These are phyloP conservation scores for Bacidia rubella DNA, from an alignment of 495 filamentous ascomycete genomes.

Conservation along the genomic window DNA sequence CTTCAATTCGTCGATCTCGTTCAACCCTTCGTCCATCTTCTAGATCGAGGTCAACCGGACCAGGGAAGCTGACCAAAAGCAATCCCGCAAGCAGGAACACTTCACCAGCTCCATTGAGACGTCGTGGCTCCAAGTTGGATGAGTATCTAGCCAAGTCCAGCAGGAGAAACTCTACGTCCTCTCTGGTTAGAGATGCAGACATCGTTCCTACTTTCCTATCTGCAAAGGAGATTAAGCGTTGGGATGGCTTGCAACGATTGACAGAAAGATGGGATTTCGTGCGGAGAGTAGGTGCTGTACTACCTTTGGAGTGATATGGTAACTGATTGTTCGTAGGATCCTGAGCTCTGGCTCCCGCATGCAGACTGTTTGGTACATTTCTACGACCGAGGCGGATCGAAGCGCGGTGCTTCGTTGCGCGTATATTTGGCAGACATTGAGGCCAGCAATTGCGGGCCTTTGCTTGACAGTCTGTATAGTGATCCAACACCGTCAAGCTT, in stretches of 20 bases:
- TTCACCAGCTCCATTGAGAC: conserved; percentile 5
- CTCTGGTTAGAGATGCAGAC: conserved; percentile 1
- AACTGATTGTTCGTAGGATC: conserved; percentile 31
- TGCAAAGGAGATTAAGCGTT: conserved; percentile 28
- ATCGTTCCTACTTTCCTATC: background rate
- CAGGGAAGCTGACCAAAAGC: conserved; percentile 11
- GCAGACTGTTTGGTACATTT: conserved; percentile 53
- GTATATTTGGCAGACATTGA: conserved; percentile 38
- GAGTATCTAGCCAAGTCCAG: conserved; percentile 8
- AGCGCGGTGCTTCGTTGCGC: conserved; percentile 45
- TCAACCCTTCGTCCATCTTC: conserved; percentile 4
- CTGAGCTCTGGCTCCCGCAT: conserved; percentile 47
- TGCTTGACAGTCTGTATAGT: conserved; percentile 36
- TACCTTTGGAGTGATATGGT: background rate
- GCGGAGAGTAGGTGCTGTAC: conserved; percentile 29
- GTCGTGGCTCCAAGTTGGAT: conserved; percentile 12
- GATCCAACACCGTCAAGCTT: conserved; percentile 18
- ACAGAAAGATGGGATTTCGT: conserved; percentile 39
- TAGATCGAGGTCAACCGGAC: background rate
- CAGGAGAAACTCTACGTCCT: conserved; percentile 5
- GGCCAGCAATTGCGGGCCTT: conserved; percentile 33
- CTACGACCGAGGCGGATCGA: conserved; percentile 44
- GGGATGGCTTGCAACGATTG: conserved; percentile 40
- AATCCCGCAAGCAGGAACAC: conserved; percentile 6
- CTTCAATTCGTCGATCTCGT: conserved; percentile 4